A percentile compares a stretch with the other conserved stretches of the same genome.
Evolutionary conservation across 345 rosid genomes (phyloP).

Genomic region (Firmiana major): DNA sequence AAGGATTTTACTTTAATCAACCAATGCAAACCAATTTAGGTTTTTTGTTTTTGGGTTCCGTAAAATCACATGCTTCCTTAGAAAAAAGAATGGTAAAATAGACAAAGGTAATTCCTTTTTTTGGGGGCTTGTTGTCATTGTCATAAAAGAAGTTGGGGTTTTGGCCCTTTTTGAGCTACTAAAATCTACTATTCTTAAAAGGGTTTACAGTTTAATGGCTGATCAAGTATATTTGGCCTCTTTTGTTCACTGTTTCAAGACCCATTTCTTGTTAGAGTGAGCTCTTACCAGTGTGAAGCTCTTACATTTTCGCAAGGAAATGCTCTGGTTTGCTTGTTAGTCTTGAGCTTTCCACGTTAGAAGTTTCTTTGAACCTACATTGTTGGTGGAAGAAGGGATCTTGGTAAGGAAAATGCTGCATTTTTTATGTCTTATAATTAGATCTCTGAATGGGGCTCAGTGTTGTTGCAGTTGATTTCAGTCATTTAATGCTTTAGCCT

Average conservation of each 20-base stretch:
- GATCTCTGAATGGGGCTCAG: conserved; percentile 38
- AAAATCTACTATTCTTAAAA: not conserved
- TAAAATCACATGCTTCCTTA: not conserved
- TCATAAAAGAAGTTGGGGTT: conserved; percentile 28
- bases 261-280: conserved; percentile 21
- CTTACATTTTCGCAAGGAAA: conserved; percentile 18
- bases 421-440: conserved; percentile 14
- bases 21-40: not conserved
- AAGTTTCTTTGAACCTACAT: conserved; percentile 31
- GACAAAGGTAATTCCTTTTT: conserved; percentile 21
- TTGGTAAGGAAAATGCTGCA: conserved; percentile 35
- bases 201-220: conserved; percentile 1
- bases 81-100: not conserved
- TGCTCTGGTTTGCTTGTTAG: conserved; percentile 28
- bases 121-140: conserved; percentile 30
- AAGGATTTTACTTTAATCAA: not conserved
- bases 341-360: conserved; percentile 25
- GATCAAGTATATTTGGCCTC: conserved; percentile 28
- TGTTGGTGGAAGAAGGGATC: conserved; percentile 40
- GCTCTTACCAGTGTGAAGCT: conserved; percentile 17
- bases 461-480: conserved; percentile 27
- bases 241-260: conserved; percentile 21
- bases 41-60: not conserved
- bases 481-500: conserved; percentile 35
- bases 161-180: conserved; percentile 16